phyloP scores from a whole-genome alignment of 257 asterid species.

The Solanum pimpinellifolium region DNA sequence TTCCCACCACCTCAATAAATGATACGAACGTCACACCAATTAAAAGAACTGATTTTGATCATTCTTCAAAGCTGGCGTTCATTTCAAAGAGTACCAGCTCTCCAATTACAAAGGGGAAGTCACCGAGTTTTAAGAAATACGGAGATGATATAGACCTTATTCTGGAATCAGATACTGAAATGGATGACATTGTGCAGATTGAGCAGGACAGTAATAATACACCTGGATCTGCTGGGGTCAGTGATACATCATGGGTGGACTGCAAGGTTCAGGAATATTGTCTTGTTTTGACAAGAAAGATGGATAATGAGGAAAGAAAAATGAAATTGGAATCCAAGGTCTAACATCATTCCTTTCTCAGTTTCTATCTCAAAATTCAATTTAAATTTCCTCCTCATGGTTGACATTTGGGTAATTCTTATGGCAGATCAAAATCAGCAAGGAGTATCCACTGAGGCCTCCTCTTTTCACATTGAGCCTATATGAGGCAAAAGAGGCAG shows the following conservation, averaged over 20 bases:
- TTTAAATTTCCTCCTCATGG: neutral
- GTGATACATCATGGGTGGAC: slow-evolving; percentile 46
- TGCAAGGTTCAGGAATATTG: slow-evolving; percentile 48
- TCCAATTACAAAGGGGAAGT: slow-evolving; percentile 52
- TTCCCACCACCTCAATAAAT: slow-evolving; percentile 24
- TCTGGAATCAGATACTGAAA: slow-evolving; percentile 52
- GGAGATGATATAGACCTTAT: slow-evolving; percentile 74
- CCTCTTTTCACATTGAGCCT: slow-evolving; percentile 57
- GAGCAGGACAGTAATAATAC: slow-evolving; percentile 38
- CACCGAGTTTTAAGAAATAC: slow-evolving; percentile 49
- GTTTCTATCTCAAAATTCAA: neutral
- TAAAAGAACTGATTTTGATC: slow-evolving; percentile 35
- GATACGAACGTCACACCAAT: slow-evolving; percentile 29
- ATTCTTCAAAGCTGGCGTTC: slow-evolving; percentile 47
- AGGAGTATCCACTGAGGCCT: slow-evolving; percentile 88
- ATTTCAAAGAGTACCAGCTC: slow-evolving; percentile 58
- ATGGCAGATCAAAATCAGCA: slow-evolving; percentile 60
- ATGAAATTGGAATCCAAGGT: slow-evolving; percentile 84
- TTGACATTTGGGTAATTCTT: neutral
- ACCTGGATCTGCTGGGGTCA: slow-evolving; percentile 9
- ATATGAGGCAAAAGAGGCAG: slow-evolving; percentile 25
- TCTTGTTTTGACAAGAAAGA: slow-evolving; percentile 50
- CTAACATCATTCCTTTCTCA: slow-evolving; percentile 2
- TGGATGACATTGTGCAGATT: slow-evolving; percentile 32
- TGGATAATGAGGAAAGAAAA: slow-evolving; percentile 29